Conservation (phyloP, 345 rosid genomes). For the Populus euphratica region DNA sequence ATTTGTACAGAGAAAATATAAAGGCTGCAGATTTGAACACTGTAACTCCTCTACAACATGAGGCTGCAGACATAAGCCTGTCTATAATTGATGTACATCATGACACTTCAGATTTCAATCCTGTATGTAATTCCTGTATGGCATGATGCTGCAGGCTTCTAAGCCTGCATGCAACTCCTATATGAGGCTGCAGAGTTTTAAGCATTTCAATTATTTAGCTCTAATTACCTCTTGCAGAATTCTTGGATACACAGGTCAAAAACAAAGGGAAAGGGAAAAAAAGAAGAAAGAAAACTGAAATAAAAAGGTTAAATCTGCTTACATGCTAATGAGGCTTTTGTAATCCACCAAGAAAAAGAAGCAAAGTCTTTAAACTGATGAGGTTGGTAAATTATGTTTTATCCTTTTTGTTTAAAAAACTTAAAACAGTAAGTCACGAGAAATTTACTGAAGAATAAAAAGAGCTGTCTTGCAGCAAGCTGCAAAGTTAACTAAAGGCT, state of each 20-base stretch:
- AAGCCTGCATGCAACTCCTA: neutral
- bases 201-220: constrained; percentile 5
- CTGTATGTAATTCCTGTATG: neutral
- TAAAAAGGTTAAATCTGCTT: neutral
- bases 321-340: neutral
- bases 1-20: neutral
- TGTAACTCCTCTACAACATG: neutral
- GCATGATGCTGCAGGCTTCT: neutral
- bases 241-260: neutral
- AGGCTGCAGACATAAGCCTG: neutral
- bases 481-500: neutral
- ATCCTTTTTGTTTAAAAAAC: neutral
- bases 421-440: neutral
- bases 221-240: neutral
- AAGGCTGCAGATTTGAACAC: neutral
- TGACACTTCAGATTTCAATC: neutral
- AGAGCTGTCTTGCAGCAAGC: neutral
- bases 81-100: neutral
- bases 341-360: neutral
- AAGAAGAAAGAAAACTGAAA: neutral
- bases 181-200: neutral
- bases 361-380: neutral
- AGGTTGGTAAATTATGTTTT: neutral
- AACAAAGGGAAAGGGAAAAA: neutral
- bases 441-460: neutral